Conservation (phyloP, 2,329 filamentous ascomycete genomes). For the Plectosphaerella sp. region DNA sequence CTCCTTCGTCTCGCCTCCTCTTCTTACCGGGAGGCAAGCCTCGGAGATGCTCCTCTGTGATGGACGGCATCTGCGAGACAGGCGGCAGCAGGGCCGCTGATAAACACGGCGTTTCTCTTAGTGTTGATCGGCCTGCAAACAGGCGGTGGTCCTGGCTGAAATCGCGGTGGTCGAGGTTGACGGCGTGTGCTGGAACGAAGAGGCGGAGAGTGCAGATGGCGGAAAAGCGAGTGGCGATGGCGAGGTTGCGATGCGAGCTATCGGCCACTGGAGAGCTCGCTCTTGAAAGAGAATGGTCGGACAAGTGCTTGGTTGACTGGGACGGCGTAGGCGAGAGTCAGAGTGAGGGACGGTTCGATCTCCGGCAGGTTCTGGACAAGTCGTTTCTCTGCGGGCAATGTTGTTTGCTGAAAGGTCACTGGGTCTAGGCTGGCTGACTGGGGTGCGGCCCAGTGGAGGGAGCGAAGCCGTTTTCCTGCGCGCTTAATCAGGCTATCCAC, state of each 20-base stretch:
- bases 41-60: slow-evolving; percentile 12
- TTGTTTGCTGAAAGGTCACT: neutral
- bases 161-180: neutral
- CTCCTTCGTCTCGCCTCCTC: slow-evolving; percentile 13
- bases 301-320: no score
- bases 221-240: neutral
- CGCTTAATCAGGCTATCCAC: no score
- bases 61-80: slow-evolving; percentile 7
- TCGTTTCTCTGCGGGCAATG: neutral
- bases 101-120: no score
- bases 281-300: no score
- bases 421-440: no score
- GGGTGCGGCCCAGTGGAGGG: no score
- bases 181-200: neutral
- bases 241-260: slow-evolving; percentile 3
- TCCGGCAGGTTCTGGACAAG: no score
- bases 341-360: no score
- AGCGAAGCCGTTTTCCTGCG: no score
- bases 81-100: no score
- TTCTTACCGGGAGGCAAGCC: slow-evolving; percentile 8
- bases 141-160: neutral
- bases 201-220: slow-evolving; percentile 2
- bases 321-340: no score
- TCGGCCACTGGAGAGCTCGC: slow-evolving; percentile 2
- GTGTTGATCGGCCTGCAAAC: neutral